These are phyloP conservation scores for Penicillium salamii DNA, from an alignment of 495 filamentous ascomycete genomes.

Conservation along the genomic window DNA sequence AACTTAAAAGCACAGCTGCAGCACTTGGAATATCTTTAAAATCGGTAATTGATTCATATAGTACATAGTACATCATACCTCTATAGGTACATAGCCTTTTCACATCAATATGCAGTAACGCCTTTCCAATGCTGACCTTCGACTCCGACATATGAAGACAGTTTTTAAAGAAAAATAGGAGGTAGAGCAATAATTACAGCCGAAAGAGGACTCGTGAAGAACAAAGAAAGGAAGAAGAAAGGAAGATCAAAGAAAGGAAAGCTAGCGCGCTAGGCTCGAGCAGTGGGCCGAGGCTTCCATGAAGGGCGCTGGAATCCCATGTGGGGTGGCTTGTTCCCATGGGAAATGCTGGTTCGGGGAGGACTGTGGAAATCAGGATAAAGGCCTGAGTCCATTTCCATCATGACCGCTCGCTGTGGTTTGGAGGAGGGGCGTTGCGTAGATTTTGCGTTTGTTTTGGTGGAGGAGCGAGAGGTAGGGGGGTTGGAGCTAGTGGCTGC, in stretches of 20 bases:
- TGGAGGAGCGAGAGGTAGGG: constrained; percentile 11
- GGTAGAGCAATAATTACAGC: constrained; percentile 2
- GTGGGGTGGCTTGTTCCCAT: constrained; percentile 27
- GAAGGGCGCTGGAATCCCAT: constrained; percentile 27
- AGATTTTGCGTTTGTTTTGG: constrained; percentile 23
- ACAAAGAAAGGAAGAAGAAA: too few relatives aligned
- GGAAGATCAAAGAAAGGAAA: constrained; percentile 6
- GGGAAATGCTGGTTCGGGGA: constrained; percentile 16
- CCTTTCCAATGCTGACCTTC: constrained; percentile 30
- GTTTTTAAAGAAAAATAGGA: constrained; percentile 14
- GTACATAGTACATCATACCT: constrained; percentile 17
- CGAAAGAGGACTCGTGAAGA: constrained; percentile 11
- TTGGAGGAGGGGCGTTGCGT: constrained; percentile 23
- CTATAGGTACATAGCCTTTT: too few relatives aligned
- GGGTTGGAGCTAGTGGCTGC: constrained; percentile 14
- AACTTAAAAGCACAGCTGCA: too few relatives aligned
- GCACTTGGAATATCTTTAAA: too few relatives aligned
- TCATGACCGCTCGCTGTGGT: constrained; percentile 46
- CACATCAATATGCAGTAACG: constrained; percentile 15
- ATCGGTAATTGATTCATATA: background rate
- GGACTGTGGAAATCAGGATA: constrained; percentile 35
- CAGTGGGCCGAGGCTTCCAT: constrained; percentile 38
- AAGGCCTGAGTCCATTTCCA: constrained; percentile 42
- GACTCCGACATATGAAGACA: constrained; percentile 13
- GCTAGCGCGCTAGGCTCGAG: constrained; percentile 25